Evolutionary conservation across 1,284 basidiomycete species (phyloP), one percentile per base, ranked within the genome.

Genomic region (Peniophora sp.): DNA sequence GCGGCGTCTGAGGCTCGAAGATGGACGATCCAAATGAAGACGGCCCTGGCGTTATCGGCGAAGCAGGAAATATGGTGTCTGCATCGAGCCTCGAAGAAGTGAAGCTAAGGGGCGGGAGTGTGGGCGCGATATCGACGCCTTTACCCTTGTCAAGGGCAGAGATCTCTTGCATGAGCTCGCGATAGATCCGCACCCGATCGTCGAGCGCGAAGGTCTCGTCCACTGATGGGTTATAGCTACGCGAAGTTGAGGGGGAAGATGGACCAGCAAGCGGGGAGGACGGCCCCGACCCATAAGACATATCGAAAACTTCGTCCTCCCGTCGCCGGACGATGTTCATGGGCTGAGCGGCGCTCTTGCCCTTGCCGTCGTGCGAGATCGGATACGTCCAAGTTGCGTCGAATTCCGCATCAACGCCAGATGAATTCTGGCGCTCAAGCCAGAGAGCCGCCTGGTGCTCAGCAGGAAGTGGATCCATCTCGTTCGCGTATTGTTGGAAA

Each of bases 51-150:
- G 65, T 64, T 22, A 71, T 62, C 3, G 64, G 56, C 10, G 74
- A 66, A 71, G 44, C 44, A 22, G 75, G 79, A 53, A 67, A 66
- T 45, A 71, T 59, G 48, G 69, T 63, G 38, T 61, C 65, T 56
- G 71, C 76, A 43, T 67, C 69, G 55, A 84, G 70, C 48, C 70
- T 69, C 34, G 81, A 68, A 36, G 76, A 70, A 45, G 75, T 70
- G 59, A 88, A 80, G 32, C 72, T 69, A 55, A 87, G 68, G 54
- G 84, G 82, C 51, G 84, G 81, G 52, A 86, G 71, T 58, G 71
- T 71, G 53, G 83, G 81, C 39, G 81, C 75, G 27, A 65, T 63
- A 55, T 84, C 84, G 6, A 41, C 8, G 53, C 66, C 75, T 63
- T 85, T 87, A 54, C 81, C 84, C 55, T 69, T 69, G 39, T 57